phyloP scores from a whole-genome alignment of 1,139 yeast species.

The Blastobotrys serpentis region DNA sequence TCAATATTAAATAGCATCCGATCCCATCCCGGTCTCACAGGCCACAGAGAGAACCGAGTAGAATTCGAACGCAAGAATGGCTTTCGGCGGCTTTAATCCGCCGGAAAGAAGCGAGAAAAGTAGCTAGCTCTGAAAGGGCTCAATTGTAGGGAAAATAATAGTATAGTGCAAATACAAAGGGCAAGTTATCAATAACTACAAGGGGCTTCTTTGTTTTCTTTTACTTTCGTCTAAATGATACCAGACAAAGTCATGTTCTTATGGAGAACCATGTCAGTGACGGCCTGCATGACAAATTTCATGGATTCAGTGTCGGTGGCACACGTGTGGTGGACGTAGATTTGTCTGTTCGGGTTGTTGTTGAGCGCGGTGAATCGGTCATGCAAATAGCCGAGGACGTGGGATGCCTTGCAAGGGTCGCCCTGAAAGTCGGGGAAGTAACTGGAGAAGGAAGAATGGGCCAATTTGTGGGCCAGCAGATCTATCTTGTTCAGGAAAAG shows the following conservation, averaged over 20 bases:
- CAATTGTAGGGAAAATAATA: too few species aligned
- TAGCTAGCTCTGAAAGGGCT: not conserved
- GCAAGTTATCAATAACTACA: not conserved
- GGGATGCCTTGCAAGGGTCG: slow-evolving; percentile 20
- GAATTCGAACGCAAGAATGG: not conserved
- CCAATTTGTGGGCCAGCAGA: slow-evolving; percentile 71
- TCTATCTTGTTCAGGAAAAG: slow-evolving; percentile 88
- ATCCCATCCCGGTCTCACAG: not conserved
- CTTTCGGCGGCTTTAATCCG: not conserved
- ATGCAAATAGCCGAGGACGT: slow-evolving; percentile 32
- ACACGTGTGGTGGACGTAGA: slow-evolving; percentile 89
- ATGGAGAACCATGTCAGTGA: slow-evolving; percentile 85
- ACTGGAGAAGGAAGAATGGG: slow-evolving; percentile 22
- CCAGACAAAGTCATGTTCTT: slow-evolving; percentile 84
- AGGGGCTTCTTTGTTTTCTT: too few species aligned
- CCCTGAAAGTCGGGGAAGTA: slow-evolving; percentile 33
- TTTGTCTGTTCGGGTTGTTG: slow-evolving; percentile 52
- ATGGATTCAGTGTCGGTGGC: slow-evolving; percentile 90
- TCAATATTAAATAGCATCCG: not conserved
- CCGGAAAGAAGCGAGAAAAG: not conserved
- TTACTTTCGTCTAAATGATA: too few species aligned
- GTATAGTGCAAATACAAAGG: not conserved
- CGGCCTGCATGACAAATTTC: slow-evolving; percentile 89
- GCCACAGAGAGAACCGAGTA: too few species aligned
- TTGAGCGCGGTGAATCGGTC: slow-evolving; percentile 47